Base-by-base conservation (phyloP, 2,329 filamentous ascomycete species). In the Colletotrichum truncatum region DNA sequence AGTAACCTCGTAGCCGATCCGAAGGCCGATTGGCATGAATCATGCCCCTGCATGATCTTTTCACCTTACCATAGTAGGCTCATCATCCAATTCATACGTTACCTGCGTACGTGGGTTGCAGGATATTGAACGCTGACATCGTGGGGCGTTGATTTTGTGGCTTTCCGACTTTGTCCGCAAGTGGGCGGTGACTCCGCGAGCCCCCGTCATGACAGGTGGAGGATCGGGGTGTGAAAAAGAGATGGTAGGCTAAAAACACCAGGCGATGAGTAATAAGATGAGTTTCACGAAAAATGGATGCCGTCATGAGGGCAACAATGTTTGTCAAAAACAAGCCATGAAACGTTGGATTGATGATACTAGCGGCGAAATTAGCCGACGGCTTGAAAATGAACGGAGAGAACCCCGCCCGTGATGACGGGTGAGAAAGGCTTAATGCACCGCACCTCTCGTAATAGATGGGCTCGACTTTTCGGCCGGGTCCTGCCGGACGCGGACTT, bases 161-260 rank as follows among this genome's bases (percentile, higher is more conserved):
- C 11, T 34, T 11, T 54, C 55, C 55, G 61, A 46, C 12, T 48
- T 61, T 11, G 11, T 48, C 61, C 55, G 56, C 48, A 53, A 21
- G 46, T 41, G 32, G 56, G 30, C 26, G 14, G 11, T 11, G 26
- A 6, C n/a, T 39, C 39, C 12, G 18, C 16, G n/a, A 21, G 12
- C 10, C 16, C 30, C 54, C 43, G 43, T 21, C 45, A 21, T 14
- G 4, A 16, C 16, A 21, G 30, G 28, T 25, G 12, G 36, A 41
- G 16, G 16, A 30, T 39, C n/a, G 5, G 4, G 10, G 25, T 26
- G 26, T 18, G 18, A 45, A 54, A 16, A 48, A 5, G 10, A 21
- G 16, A 11, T 43, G 39, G 18, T 43, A 7, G 10, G 39, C 16
- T 6, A 43, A 12, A 43, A n/a, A n/a, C n/a, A n/a, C n/a, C n/a